These are phyloP conservation scores for Mycena chlorophos DNA, from an alignment of 768 basidiomycete species.

Conservation along the genomic window DNA sequence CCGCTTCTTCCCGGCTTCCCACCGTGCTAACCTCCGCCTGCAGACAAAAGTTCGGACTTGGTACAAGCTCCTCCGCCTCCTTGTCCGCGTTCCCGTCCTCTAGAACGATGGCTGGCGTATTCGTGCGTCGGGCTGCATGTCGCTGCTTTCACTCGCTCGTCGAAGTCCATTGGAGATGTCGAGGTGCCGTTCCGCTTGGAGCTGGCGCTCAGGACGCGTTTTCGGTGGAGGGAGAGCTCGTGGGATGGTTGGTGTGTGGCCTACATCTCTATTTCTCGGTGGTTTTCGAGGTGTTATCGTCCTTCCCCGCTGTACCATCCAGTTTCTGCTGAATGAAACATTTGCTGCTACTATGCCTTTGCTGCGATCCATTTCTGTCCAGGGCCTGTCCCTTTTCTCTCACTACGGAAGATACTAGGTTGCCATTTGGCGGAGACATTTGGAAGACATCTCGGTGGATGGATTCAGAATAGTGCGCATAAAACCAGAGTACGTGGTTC, in stretches of 20 bases:
- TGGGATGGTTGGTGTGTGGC: slow-evolving; percentile 27
- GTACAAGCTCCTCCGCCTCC: slow-evolving; percentile 78
- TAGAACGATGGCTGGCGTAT: slow-evolving; percentile 42
- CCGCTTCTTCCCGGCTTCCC: not conserved
- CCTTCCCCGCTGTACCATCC: too few species aligned
- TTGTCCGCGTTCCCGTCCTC: slow-evolving; percentile 95
- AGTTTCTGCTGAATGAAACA: too few species aligned
- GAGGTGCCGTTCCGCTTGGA: slow-evolving; percentile 60
- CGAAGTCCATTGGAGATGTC: slow-evolving; percentile 43
- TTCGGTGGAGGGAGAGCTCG: slow-evolving; percentile 23
- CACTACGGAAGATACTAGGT: too few species aligned
- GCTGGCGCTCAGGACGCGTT: slow-evolving; percentile 70
- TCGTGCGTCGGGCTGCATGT: slow-evolving; percentile 37
- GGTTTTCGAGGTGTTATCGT: too few species aligned
- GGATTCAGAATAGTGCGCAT: too few species aligned
- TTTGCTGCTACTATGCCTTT: too few species aligned
- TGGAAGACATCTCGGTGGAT: too few species aligned
- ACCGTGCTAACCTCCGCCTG: slow-evolving; percentile 1
- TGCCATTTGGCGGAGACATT: too few species aligned
- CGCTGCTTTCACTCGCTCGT: slow-evolving; percentile 35
- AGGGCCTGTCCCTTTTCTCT: too few species aligned
- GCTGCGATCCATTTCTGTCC: too few species aligned
- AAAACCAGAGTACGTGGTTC: too few species aligned
- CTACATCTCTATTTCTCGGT: slow-evolving; percentile 29
- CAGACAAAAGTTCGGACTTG: slow-evolving; percentile 86